Conservation (phyloP, 371 early-diverging fungal species). For the Parasitella parasitica region DNA sequence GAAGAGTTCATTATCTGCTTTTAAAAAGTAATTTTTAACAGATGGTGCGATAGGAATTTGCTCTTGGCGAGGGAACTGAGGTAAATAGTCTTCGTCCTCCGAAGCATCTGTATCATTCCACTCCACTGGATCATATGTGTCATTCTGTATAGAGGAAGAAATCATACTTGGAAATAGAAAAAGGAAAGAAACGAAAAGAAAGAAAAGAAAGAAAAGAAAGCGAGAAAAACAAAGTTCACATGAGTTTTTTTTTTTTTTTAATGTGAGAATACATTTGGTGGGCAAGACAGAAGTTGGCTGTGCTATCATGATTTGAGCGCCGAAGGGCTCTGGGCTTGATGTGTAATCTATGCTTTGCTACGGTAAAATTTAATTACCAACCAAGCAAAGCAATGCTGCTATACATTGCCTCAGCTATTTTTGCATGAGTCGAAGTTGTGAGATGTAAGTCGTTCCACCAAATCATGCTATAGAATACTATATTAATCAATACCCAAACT, state of each 20-base stretch:
- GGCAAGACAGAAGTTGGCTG: no score
- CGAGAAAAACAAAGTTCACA: neutral
- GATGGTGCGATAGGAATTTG: slow-evolving; percentile 8
- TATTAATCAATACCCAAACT: no score
- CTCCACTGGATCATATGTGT: slow-evolving; percentile 12
- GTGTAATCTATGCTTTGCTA: neutral
- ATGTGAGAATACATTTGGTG: no score
- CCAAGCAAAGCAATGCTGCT: neutral
- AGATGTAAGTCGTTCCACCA: slow-evolving; percentile 22
- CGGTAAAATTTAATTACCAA: neutral
- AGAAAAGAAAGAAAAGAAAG: neutral
- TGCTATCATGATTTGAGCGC: neutral
- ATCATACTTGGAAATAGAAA: neutral
- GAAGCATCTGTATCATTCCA: slow-evolving; percentile 47
- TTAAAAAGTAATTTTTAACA: slow-evolving; percentile 1
- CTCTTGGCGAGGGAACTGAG: slow-evolving; percentile 24
- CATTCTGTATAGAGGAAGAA: neutral
- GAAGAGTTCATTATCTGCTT: neutral
- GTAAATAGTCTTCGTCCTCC: slow-evolving; percentile 45
- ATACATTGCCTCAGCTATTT: slow-evolving; percentile 7
- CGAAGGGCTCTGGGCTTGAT: neutral
- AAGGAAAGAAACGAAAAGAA: neutral
- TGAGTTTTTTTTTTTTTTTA: no score
- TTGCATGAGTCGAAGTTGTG: slow-evolving; percentile 6
- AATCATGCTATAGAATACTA: slow-evolving; percentile 2